phyloP scores from a whole-genome alignment of 371 early-diverging fungal genomes.

The Lichtheimia ornata region DNA sequence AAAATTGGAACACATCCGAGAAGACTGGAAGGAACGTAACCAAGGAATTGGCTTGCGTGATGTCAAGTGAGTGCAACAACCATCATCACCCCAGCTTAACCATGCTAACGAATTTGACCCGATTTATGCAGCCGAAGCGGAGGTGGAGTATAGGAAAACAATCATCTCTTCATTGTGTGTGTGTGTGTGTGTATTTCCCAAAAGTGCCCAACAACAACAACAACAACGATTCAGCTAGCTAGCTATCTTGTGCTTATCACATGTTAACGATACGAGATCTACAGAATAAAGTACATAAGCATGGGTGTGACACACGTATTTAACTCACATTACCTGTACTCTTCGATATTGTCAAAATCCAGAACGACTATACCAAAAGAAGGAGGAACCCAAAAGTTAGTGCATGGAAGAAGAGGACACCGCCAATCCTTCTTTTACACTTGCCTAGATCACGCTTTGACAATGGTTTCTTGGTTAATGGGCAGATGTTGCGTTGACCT shows the following conservation, averaged over 20 bases:
- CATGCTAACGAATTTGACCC: not conserved
- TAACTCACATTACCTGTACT: slow-evolving; percentile 55
- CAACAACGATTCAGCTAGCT: not conserved
- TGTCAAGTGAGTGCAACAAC: slow-evolving; percentile 30
- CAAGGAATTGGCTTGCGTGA: slow-evolving; percentile 45
- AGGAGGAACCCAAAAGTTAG: not conserved
- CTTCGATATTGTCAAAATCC: slow-evolving; percentile 84
- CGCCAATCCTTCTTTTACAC: not conserved
- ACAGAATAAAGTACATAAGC: not conserved
- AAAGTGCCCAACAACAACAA: not conserved
- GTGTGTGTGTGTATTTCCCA: not conserved
- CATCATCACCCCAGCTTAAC: too few relatives aligned
- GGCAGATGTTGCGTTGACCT: slow-evolving; percentile 85
- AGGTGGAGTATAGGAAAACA: slow-evolving; percentile 31
- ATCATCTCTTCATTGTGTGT: not conserved
- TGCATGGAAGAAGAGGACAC: not conserved
- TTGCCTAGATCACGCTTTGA: slow-evolving; percentile 83
- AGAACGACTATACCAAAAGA: slow-evolving; percentile 54
- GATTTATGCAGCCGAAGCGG: slow-evolving; percentile 34
- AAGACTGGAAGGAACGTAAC: slow-evolving; percentile 42
- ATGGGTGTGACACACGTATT: too few relatives aligned
- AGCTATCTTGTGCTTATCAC: not conserved
- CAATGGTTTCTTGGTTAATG: slow-evolving; percentile 90
- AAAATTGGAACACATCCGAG: slow-evolving; percentile 37
- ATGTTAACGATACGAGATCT: slow-evolving; percentile 14